Evolutionary conservation across 2,329 filamentous ascomycete species (phyloP), one percentile per base, ranked within the genome.

Genomic region (Furcasterigmium sp.): DNA sequence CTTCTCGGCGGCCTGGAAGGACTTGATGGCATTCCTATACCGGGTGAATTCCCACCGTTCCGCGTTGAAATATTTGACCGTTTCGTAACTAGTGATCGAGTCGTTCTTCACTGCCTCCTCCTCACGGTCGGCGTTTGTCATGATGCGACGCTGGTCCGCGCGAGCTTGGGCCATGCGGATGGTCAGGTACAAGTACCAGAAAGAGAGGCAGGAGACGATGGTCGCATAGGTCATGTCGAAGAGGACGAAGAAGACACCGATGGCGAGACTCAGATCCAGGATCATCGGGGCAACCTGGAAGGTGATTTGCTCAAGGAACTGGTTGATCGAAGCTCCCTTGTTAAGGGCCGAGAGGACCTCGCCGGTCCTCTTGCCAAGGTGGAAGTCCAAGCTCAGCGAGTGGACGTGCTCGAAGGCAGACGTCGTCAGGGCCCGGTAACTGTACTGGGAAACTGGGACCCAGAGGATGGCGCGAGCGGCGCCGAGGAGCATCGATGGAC

Each of bases 91-190:
- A 49, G 93, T 90, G 71, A 98, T 93, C 1, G 93, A 97, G 63
- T 98, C 93, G 60, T 96, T 97, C 67, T 97, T 97, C 53, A 97
- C 90, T 7, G 93, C 93, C 64, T 96, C 91, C 65, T 96, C 90
- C 65, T 96, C 90, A 50, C 93, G 80, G 53, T 93, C 90, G 13
- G 90, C 88, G 60, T 96, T 97, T 40, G 91, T 91, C 85, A 96
- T 96, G 57, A 91, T 81, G 47, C 93, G 80, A 55, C 93, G 82
- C 56, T 95, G 88, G 56, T 95, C 88, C 7, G 91, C 88, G 54
- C 93, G 80, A 70, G 90, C 95, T 48, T 91, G 86, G 14, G 93
- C 91, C 85, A 98, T 90, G 51, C 91, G 87, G 54, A 98, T 89
- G 7, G 93, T 98, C 58, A 97, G 80, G 65, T 95, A 95, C 42